Base-by-base conservation (phyloP, 495 filamentous ascomycete species). In the Chaetomium cochliodes region DNA sequence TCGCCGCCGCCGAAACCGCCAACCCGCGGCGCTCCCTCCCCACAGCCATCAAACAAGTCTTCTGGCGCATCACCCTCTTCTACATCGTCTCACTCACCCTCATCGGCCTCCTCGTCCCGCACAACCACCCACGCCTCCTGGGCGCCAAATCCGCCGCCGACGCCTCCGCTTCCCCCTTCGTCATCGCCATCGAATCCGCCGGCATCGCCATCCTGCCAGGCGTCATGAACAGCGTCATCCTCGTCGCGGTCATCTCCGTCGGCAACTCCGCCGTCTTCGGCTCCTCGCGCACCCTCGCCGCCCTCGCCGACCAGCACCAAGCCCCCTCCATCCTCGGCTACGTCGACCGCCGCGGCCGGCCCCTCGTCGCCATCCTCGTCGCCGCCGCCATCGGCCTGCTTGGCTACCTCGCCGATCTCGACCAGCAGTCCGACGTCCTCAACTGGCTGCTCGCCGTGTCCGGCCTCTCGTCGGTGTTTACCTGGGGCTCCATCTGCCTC, bases 61-160 rank as follows among this genome's bases (percentile, higher is more conserved):
- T 97, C 77, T 97, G 92, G 92, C 88, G 92, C 72, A 97, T 97
- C 75, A 86, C 86, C 18, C 82, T 97, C 66, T 93, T 96, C 76
- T 96, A 96, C 76, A 78, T 93, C 33, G 85, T 92, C 58, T 88
- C 88, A 4, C 82, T 93, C 3, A 84, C 83, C 23, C 72, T 93
- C 0, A 84, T 96, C 60, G 91, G 91, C 15, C 78, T 93, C 2
- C 78, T 92, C 6, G 89, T 96, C 7, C 87, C 87, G 0, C 92
- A 90, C 73, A 78, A 80, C 67, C 82, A 94, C 59, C 44, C 68
- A 0, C 76, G 78, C 16, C 86, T 96, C 0, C 74, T 92, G 0
- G 79, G 69, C n/a, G 82, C 76, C 13, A 73, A 74, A 11, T 83
- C 77, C 22, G 73, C 81, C 20, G 84, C 81, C 33, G 88, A 93